Percentiles rank a stretch among this genome's conserved stretches.
Evolutionary conservation across 2,329 filamentous ascomycete genomes (phyloP).

Genomic region (Talaromyces sp.): DNA sequence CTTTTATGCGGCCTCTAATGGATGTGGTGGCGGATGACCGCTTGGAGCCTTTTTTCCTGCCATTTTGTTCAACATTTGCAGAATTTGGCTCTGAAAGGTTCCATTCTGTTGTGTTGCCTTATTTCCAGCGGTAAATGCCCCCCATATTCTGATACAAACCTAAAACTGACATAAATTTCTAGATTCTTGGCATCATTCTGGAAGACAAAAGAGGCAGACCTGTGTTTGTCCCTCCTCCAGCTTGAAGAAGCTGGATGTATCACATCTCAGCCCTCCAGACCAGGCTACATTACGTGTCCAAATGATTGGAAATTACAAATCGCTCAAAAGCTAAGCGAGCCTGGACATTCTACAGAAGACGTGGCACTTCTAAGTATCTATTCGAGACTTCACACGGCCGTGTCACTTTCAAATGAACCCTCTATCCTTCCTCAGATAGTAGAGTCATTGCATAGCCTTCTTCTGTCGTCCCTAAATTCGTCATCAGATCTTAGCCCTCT

Average conservation of each 20-base stretch:
- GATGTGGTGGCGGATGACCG: constrained; percentile 60
- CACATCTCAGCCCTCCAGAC: constrained; percentile 41
- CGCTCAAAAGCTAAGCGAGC: constrained; percentile 59
- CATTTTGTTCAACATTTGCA: constrained; percentile 78
- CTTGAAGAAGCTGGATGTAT: constrained; percentile 50
- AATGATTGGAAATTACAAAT: constrained; percentile 65
- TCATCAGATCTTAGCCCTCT: constrained; percentile 57
- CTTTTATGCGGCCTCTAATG: constrained; percentile 61
- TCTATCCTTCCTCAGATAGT: constrained; percentile 63
- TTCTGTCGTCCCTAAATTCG: constrained; percentile 60
- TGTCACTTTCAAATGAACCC: constrained; percentile 54
- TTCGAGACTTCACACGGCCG: constrained; percentile 57
- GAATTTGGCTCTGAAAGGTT: constrained; percentile 71
- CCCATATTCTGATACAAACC: not conserved
- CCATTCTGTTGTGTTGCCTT: constrained; percentile 67
- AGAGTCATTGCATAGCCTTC: constrained; percentile 59
- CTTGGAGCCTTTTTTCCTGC: constrained; percentile 69
- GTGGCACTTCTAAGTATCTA: constrained; percentile 65
- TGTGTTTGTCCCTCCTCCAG: constrained; percentile 64
- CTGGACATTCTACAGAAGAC: constrained; percentile 47
- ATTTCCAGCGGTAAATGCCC: constrained; percentile 65
- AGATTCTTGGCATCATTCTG: constrained; percentile 74
- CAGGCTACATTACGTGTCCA: constrained; percentile 37
- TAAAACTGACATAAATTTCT: constrained; percentile 10
- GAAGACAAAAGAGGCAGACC: constrained; percentile 61